Base-by-base conservation (phyloP, 108 stramenopile species). In the Pseudonitzschia pungens region DNA sequence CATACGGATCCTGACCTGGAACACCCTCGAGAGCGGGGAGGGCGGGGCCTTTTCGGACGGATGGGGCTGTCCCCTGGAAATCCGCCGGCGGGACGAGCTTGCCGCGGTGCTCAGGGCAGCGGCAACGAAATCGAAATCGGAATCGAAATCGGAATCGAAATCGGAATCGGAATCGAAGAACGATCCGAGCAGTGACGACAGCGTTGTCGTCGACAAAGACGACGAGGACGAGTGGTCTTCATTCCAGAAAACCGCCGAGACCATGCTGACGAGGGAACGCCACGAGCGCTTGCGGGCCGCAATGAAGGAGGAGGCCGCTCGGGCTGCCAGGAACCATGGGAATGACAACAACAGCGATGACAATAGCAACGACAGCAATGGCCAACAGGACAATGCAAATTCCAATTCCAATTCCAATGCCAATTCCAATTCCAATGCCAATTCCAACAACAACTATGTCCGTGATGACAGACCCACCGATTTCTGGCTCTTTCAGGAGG, bases 41-140 rank as follows among this genome's bases (percentile, higher is more conserved):
- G 36, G 62, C 15, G 62, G 40, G n/a, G 36, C 62, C 40, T 63
- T 24, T 10, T 32, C 14, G 36, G 32, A 63, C n/a, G 62, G 62
- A 36, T 63, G 62, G 62, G 62, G 62, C 1, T 63, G 62, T 20
- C 62, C 62, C 15, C 40, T 63, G 62, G 62, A 63, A n/a, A 33
- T 40, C 21, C 27, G 28, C 10, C 62, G 62, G n/a, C 31, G 62
- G n/a, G 57, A 58, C 31, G 27, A 12, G 31, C 31, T 58, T 2
- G 31, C 31, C 2, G 2, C 2, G 10, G 27, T 48, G 45, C 45
- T 48, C 54, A 21, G 4, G n/a, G n/a, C n/a, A n/a, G n/a, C n/a
- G n/a, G n/a, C n/a, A n/a, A n/a, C n/a, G n/a, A n/a, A n/a, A n/a
- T n/a, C n/a, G n/a, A n/a, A n/a, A n/a, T n/a, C n/a, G n/a, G n/a